Base-by-base conservation (phyloP, 768 basidiomycete genomes). In the Mycena galericulata region DNA sequence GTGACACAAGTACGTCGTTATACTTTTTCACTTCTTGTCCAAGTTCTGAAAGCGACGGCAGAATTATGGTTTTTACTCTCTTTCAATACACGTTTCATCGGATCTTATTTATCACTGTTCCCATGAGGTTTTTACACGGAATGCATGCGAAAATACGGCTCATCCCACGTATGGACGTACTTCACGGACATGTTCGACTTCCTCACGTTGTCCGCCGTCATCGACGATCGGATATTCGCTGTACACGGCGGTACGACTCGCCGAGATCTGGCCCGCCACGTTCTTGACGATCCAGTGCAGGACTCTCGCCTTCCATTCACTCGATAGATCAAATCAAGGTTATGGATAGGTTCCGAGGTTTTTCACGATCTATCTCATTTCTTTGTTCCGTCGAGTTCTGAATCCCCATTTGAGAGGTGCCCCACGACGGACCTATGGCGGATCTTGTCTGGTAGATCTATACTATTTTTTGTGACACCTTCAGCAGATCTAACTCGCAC, bases 121-220 rank as follows among this genome's bases (percentile, higher is more conserved):
- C n/a, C n/a, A n/a, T n/a, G n/a, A 62, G 61, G 50, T 22, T 62
- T 66, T 84, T 99, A 99, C 81, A 94, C 95, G 40, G 97, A 99
- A 86, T 99, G 97, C 76, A 91, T 97, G 29, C 89, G 97, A 47
- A 99, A 99, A 82, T 99, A 99, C 75, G 96, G 96, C 59, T 92
- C 94, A 2, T 91, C 96, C 30, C 92, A 92, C 73, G 97, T 98
- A 36, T 99, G 97, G 97, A 95, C 95, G 27, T 98, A 99, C 80
- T 99, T 99, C 77, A 99, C 98, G 67, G 97, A 99, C 82, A 98
- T 98, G 97, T 99, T 99, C 80, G 97, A 99, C 84, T 99, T 96
- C 83, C 81, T 99, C 74, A 98, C 97, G 18, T 84, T 99, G 62
- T 96, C 94, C 36, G 96, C 97, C 66, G 98, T 99, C 68, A 98